Evolutionary conservation across 352 stramenopile species (phyloP).

Genomic region (Phytopythium mirpurense): DNA sequence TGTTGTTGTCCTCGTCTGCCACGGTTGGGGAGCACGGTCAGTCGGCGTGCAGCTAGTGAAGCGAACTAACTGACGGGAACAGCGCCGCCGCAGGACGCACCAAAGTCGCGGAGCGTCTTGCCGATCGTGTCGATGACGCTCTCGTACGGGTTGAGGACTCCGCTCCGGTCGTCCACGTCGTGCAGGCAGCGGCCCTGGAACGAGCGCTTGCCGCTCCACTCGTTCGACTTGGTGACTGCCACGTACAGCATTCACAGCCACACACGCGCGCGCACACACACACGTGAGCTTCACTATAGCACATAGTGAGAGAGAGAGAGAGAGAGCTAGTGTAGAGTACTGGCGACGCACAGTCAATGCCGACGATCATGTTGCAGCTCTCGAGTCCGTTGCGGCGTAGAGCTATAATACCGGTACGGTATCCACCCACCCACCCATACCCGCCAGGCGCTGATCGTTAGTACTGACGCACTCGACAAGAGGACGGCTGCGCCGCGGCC

Average conservation of each 20-base stretch:
- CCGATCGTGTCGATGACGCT: slow-evolving; percentile 82
- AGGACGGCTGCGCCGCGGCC: too few species aligned
- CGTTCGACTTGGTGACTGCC: slow-evolving; percentile 87
- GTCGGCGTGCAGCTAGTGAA: too few species aligned
- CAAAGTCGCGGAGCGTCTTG: slow-evolving; percentile 65
- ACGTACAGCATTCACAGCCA: slow-evolving; percentile 1
- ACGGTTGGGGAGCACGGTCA: slow-evolving; percentile 1
- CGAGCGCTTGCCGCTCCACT: slow-evolving; percentile 84
- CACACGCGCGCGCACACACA: background rate
- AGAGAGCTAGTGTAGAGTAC: too few species aligned
- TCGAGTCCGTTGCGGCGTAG: slow-evolving; percentile 72
- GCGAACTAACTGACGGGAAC: too few species aligned
- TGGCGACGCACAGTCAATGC: slow-evolving; percentile 67
- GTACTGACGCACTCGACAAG: too few species aligned
- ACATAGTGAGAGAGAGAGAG: too few species aligned
- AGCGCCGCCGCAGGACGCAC: slow-evolving; percentile 25
- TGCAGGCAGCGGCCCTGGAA: slow-evolving; percentile 71
- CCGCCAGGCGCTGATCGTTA: too few species aligned
- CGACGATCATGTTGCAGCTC: slow-evolving; percentile 83
- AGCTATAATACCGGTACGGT: too few species aligned
- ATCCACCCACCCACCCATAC: too few species aligned
- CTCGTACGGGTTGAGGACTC: slow-evolving; percentile 74
- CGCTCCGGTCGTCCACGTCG: slow-evolving; percentile 40
- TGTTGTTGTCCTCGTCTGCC: slow-evolving; percentile 80
- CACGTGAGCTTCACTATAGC: too few species aligned